Evolutionary conservation across 1,284 basidiomycete genomes (phyloP).

Genomic region (Microbotryum lychnidis-dioicae): DNA sequence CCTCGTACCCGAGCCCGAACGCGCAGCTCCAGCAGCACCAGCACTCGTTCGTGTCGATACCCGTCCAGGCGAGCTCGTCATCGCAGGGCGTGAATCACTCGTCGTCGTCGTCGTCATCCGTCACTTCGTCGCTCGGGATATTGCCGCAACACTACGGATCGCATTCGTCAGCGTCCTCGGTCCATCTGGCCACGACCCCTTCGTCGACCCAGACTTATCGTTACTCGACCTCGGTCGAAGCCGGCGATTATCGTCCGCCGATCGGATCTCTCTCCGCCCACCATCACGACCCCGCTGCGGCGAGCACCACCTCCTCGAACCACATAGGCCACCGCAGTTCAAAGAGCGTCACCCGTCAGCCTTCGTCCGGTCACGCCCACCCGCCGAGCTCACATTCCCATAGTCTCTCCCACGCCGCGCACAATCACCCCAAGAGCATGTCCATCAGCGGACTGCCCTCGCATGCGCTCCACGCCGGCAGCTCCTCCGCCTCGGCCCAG

Average conservation of each 20-base stretch:
- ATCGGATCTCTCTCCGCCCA: too few species aligned
- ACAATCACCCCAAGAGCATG: neutral
- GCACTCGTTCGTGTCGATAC: too few species aligned
- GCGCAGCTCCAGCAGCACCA: too few species aligned
- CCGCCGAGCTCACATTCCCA: neutral
- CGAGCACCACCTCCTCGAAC: too few species aligned
- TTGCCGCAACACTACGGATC: too few species aligned
- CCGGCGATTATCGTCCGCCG: neutral
- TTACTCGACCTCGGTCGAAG: slow-evolving; percentile 1
- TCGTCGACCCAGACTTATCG: slow-evolving; percentile 3
- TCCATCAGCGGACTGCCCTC: neutral
- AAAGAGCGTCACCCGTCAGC: neutral
- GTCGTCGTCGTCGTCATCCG: too few species aligned
- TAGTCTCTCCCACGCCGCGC: neutral
- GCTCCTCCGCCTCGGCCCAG: neutral
- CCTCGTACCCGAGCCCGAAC: too few species aligned
- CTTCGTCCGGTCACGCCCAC: neutral
- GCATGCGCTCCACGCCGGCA: neutral
- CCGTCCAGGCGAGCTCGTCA: too few species aligned
- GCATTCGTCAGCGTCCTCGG: neutral
- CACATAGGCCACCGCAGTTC: neutral
- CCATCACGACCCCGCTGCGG: too few species aligned
- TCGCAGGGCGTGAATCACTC: too few species aligned
- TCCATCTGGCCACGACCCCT: neutral
- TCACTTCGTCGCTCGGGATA: too few species aligned